A percentile compares a stretch with the other conserved stretches of the same genome.
phyloP scores from a whole-genome alignment of 140 eudicot species.

The Anethum foeniculum region DNA sequence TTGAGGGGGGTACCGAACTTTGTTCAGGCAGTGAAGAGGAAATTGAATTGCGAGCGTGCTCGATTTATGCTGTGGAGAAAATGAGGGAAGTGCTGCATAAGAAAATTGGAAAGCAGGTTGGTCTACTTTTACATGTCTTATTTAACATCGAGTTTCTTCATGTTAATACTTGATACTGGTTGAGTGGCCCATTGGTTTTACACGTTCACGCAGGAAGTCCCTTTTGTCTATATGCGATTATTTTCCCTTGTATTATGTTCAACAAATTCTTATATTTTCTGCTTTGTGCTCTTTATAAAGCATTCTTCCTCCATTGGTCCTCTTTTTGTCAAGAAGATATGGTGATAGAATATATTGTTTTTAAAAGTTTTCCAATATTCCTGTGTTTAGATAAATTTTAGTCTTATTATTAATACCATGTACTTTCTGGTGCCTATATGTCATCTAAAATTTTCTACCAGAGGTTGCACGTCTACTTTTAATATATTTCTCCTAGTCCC shows the following conservation, averaged over 20 bases:
- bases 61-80: slow-evolving; percentile 82
- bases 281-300: too few species aligned
- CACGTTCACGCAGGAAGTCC: neutral
- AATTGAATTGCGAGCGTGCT: slow-evolving; percentile 83
- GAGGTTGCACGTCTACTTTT: neutral
- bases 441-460: neutral
- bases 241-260: neutral
- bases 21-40: slow-evolving; percentile 87
- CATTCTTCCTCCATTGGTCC: neutral
- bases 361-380: neutral
- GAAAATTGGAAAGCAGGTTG: slow-evolving; percentile 76
- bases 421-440: neutral
- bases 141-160: neutral
- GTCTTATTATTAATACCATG: neutral
- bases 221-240: neutral
- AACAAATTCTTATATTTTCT: neutral
- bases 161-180: neutral
- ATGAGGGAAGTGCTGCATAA: slow-evolving; percentile 59
- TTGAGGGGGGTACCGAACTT: slow-evolving; percentile 47
- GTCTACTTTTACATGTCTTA: neutral
- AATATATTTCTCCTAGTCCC: neutral
- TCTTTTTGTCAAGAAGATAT: neutral
- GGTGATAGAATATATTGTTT: neutral
- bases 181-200: neutral
- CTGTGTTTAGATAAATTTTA: neutral